Percentiles rank a stretch among this genome's conserved stretches.
Conservation (phyloP, 805 yeast species). For the Allodekkera sacchari region DNA sequence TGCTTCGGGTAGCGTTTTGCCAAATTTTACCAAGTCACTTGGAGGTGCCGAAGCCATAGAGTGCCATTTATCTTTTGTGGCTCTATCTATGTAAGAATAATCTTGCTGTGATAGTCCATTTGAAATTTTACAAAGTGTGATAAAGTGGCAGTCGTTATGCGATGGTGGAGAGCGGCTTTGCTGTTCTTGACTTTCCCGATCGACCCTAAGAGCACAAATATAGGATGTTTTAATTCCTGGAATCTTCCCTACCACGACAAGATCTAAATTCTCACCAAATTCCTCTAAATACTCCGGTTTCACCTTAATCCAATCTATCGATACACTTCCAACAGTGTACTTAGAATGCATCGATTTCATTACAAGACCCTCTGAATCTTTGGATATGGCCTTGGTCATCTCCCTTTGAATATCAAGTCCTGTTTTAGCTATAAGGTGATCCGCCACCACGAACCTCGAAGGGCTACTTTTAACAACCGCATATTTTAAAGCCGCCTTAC, state of each 20-base stretch:
- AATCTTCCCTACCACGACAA: constrained; percentile 70
- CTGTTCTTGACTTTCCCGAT: constrained; percentile 5
- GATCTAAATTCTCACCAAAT: constrained; percentile 80
- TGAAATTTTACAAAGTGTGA: constrained; percentile 71
- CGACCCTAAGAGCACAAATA: constrained; percentile 58
- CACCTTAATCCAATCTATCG: constrained; percentile 70
- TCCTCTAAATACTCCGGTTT: constrained; percentile 87
- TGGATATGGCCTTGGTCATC: constrained; percentile 48
- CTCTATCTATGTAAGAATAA: constrained; percentile 39
- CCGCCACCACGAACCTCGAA: constrained; percentile 42
- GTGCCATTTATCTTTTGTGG: constrained; percentile 57
- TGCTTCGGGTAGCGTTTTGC: constrained; percentile 50
- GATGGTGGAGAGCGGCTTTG: constrained; percentile 4
- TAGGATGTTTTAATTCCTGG: constrained; percentile 65
- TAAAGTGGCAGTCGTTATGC: constrained; percentile 29
- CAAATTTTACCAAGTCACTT: constrained; percentile 38
- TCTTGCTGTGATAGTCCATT: constrained; percentile 72
- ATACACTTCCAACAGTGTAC: constrained; percentile 56
- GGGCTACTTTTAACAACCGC: constrained; percentile 36
- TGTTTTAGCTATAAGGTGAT: constrained; percentile 29
- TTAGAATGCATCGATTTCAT: constrained; percentile 53
- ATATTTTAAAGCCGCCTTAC: constrained; percentile 44
- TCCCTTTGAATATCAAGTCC: constrained; percentile 48
- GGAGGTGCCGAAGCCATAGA: constrained; percentile 35
- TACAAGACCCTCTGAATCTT: constrained; percentile 75